phyloP scores from a whole-genome alignment of 306 rosid genomes.

The Quercus glauca region DNA sequence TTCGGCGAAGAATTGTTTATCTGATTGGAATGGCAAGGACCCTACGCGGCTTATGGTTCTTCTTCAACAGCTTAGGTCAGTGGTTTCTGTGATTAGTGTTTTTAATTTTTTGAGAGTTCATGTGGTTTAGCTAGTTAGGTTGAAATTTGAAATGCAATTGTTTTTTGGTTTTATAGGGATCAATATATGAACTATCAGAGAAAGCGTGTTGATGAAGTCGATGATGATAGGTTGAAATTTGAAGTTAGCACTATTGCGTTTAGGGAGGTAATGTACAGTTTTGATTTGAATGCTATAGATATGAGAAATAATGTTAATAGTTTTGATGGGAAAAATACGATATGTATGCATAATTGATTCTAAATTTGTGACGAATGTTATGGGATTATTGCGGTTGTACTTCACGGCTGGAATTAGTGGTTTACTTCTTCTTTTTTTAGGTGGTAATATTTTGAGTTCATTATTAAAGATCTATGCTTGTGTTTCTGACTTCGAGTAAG shows the following conservation, averaged over 20 bases:
- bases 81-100: background rate
- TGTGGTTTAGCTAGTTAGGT: background rate
- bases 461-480: background rate
- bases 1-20: constrained; percentile 32
- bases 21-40: constrained; percentile 73
- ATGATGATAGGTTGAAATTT: constrained; percentile 85
- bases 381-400: too few species aligned
- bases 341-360: background rate
- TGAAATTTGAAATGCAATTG: constrained; percentile 14
- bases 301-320: background rate
- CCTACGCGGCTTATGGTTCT: constrained; percentile 65
- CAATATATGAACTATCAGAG: constrained; percentile 61
- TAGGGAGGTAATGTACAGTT: constrained; percentile 63
- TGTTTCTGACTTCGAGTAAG: too few species aligned
- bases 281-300: background rate
- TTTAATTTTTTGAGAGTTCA: background rate
- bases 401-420: too few species aligned
- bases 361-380: background rate
- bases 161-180: constrained; percentile 46
- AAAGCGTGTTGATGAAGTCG: constrained; percentile 68
- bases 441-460: background rate
- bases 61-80: constrained; percentile 68
- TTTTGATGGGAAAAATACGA: too few species aligned
- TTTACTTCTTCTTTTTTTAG: background rate
- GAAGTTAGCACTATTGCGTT: constrained; percentile 76